A percentile compares a stretch with the other conserved stretches of the same genome.
Conservation (phyloP, 2,329 filamentous ascomycete species). For the Verticillium albo-atrum region DNA sequence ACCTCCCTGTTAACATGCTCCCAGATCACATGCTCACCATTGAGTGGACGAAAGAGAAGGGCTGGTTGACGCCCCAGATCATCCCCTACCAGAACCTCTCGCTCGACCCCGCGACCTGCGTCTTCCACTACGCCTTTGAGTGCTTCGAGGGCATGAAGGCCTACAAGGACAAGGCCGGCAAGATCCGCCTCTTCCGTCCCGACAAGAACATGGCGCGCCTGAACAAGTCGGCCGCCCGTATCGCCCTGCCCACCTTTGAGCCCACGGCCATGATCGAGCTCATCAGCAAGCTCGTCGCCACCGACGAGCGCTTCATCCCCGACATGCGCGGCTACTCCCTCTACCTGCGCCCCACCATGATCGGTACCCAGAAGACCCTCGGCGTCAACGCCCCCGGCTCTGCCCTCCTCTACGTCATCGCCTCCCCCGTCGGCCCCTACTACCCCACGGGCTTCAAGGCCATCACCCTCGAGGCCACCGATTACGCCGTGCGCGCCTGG, state of each 20-base stretch:
- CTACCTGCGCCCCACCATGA: slow-evolving; percentile 94
- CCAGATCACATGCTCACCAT: slow-evolving; percentile 94
- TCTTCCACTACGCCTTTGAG: slow-evolving; percentile 98
- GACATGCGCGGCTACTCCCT: slow-evolving; percentile 83
- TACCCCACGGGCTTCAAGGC: slow-evolving; percentile 99
- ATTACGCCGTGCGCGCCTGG: slow-evolving; percentile 96
- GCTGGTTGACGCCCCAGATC: slow-evolving; percentile 81
- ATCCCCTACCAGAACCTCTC: slow-evolving; percentile 95
- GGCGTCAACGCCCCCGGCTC: slow-evolving; percentile 90
- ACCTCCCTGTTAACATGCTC: not conserved
- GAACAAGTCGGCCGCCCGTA: slow-evolving; percentile 86
- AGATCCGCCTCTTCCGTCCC: slow-evolving; percentile 84
- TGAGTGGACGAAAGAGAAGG: slow-evolving; percentile 83
- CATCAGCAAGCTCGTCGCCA: slow-evolving; percentile 71
- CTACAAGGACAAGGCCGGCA: slow-evolving; percentile 79
- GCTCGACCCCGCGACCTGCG: slow-evolving; percentile 91
- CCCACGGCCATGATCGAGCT: slow-evolving; percentile 70
- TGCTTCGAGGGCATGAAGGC: slow-evolving; percentile 99
- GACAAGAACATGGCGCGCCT: slow-evolving; percentile 94
- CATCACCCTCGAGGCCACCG: slow-evolving; percentile 88
- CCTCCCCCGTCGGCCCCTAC: slow-evolving; percentile 93
- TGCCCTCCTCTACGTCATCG: slow-evolving; percentile 90
- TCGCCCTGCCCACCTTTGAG: slow-evolving; percentile 87
- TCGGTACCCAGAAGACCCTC: slow-evolving; percentile 91
- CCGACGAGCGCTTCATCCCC: slow-evolving; percentile 89